Evolutionary conservation across 2,329 filamentous ascomycete species (phyloP).

Genomic region (Ophiostoma piceae): DNA sequence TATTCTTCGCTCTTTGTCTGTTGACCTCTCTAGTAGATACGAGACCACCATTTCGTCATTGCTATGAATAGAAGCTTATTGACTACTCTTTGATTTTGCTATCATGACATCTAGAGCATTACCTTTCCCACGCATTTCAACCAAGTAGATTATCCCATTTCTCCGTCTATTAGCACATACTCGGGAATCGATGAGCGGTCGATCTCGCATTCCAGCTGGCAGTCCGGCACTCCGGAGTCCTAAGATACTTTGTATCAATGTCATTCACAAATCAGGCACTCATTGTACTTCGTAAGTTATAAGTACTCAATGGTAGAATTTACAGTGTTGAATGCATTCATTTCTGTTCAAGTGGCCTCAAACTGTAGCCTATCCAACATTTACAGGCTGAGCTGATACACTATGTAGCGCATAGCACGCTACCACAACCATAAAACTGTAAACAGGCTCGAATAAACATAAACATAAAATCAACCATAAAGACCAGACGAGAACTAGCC

Average conservation of each 20-base stretch:
- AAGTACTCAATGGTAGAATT: too few relatives aligned
- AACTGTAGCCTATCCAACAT: background rate
- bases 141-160: background rate
- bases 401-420: background rate
- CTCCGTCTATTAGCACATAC: background rate
- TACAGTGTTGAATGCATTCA: too few relatives aligned
- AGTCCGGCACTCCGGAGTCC: background rate
- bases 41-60: background rate
- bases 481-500: background rate
- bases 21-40: background rate
- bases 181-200: background rate
- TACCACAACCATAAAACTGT: conserved; percentile 4
- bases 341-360: too few relatives aligned
- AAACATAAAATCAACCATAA: background rate
- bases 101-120: background rate
- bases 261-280: too few relatives aligned
- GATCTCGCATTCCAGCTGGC: background rate
- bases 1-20: conserved; percentile 6
- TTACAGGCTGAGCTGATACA: background rate
- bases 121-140: background rate
- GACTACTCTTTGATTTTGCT: too few relatives aligned
- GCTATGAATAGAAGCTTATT: background rate
- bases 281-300: too few relatives aligned
- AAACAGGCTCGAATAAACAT: background rate
- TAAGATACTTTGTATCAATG: background rate